Percentiles rank a stretch among this genome's conserved stretches.
phyloP scores from a whole-genome alignment of 441 rosid species.

The Mallotus japonicus region DNA sequence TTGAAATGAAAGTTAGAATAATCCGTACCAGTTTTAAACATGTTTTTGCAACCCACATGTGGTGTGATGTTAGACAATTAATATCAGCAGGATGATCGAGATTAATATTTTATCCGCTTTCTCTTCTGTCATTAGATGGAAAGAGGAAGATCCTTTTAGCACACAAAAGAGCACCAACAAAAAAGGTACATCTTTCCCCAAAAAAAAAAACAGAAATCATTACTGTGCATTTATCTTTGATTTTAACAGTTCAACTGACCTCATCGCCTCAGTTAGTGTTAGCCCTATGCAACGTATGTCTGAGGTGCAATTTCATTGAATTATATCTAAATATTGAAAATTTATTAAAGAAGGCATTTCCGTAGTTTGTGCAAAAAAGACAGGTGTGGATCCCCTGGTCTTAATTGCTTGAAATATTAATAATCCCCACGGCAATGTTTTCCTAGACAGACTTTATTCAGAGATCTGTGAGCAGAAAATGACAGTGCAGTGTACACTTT shows the following conservation, averaged over 20 bases:
- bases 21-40: no score
- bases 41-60: no score
- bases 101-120: no score
- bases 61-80: no score
- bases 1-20: no score
- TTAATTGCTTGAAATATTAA: conserved; percentile 16
- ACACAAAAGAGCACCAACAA: no score
- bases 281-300: background rate
- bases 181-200: background rate
- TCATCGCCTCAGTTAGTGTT: background rate
- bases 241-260: background rate
- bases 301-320: no score
- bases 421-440: conserved; percentile 53
- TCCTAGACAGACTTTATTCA: conserved; percentile 37
- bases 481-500: conserved; percentile 45
- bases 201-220: background rate
- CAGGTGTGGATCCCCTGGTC: conserved; percentile 6
- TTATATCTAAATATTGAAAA: background rate
- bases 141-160: no score
- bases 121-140: no score
- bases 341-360: conserved; percentile 17
- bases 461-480: conserved; percentile 44
- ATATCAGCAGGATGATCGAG: no score
- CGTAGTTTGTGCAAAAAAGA: conserved; percentile 17
- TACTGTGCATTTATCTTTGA: background rate